These are phyloP conservation scores for Xylaria digitata DNA, from an alignment of 2,329 filamentous ascomycete species.

Conservation along the genomic window DNA sequence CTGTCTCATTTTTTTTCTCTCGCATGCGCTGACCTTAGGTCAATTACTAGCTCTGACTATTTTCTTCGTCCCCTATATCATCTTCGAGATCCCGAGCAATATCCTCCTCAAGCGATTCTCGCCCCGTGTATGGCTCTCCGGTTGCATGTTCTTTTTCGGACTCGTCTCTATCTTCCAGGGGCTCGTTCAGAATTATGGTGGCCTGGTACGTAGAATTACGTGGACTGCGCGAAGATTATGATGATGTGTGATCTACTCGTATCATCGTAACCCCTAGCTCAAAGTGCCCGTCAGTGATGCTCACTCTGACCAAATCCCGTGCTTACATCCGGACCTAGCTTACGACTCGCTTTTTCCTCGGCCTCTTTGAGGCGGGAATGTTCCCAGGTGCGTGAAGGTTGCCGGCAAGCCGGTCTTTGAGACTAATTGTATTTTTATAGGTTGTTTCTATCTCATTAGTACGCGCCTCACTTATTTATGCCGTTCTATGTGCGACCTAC, in stretches of 20 bases:
- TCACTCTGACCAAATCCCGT: background rate
- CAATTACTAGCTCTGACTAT: slow-evolving; percentile 68
- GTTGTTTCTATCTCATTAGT: slow-evolving; percentile 73
- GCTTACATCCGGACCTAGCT: slow-evolving; percentile 54
- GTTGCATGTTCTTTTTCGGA: slow-evolving; percentile 88
- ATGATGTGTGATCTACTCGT: background rate
- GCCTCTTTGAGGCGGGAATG: slow-evolving; percentile 79
- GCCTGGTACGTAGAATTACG: slow-evolving; percentile 59
- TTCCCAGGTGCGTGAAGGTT: slow-evolving; percentile 44
- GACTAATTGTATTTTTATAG: slow-evolving; percentile 58
- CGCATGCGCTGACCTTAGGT: slow-evolving; percentile 37
- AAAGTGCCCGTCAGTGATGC: background rate
- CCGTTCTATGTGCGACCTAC: slow-evolving; percentile 8
- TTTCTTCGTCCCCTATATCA: slow-evolving; percentile 83
- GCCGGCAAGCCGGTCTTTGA: slow-evolving; percentile 3
- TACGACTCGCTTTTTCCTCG: slow-evolving; percentile 86
- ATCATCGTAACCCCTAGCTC: background rate
- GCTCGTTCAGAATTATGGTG: slow-evolving; percentile 79
- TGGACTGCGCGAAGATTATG: background rate
- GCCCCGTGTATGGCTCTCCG: slow-evolving; percentile 65
- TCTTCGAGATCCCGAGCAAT: slow-evolving; percentile 79
- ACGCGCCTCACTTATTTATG: slow-evolving; percentile 67
- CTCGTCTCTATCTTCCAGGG: slow-evolving; percentile 81
- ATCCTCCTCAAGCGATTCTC: slow-evolving; percentile 72
- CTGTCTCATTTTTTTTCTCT: slow-evolving; percentile 11